Conservation (phyloP, 345 rosid species). For the Viola odorata region DNA sequence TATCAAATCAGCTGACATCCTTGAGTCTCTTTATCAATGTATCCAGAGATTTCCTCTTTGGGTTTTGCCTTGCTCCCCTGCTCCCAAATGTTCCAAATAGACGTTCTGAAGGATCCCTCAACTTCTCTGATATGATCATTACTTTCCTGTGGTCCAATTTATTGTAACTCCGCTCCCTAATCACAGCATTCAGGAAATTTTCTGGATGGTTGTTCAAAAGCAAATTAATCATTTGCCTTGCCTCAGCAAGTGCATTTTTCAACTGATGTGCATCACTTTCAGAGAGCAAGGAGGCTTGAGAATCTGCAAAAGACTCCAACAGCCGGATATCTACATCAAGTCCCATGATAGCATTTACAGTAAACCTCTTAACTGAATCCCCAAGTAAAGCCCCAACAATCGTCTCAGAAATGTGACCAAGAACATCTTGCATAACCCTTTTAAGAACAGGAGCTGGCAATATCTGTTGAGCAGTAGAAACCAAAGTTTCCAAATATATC, state of each 20-base stretch:
- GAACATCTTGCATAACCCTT: constrained; percentile 77
- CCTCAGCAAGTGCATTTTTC: constrained; percentile 72
- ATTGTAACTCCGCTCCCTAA: constrained; percentile 83
- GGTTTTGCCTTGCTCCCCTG: constrained; percentile 78
- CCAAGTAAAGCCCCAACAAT: constrained; percentile 60
- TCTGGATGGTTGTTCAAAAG: constrained; percentile 87
- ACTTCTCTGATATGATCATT: constrained; percentile 70
- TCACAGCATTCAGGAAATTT: constrained; percentile 77
- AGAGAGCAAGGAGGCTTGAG: constrained; percentile 53
- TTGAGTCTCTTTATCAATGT: constrained; percentile 78
- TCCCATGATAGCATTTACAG: constrained; percentile 70
- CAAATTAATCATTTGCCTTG: constrained; percentile 76
- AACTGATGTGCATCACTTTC: constrained; percentile 77
- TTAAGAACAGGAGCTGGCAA: constrained; percentile 71
- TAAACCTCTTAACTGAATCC: constrained; percentile 80
- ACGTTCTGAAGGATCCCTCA: constrained; percentile 84
- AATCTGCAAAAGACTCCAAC: constrained; percentile 84
- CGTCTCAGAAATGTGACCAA: constrained; percentile 75
- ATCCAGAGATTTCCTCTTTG: constrained; percentile 92
- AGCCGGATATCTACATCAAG: constrained; percentile 73
- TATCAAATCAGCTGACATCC: constrained; percentile 61
- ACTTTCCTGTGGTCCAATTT: constrained; percentile 77
- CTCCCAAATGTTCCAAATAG: constrained; percentile 87
- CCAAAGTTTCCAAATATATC: constrained; percentile 82
- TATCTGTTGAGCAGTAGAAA: constrained; percentile 96